A percentile compares a stretch with the other conserved stretches of the same genome.
Evolutionary conservation across 345 rosid genomes (phyloP).

Genomic region (Cardiospermum halicacabum): DNA sequence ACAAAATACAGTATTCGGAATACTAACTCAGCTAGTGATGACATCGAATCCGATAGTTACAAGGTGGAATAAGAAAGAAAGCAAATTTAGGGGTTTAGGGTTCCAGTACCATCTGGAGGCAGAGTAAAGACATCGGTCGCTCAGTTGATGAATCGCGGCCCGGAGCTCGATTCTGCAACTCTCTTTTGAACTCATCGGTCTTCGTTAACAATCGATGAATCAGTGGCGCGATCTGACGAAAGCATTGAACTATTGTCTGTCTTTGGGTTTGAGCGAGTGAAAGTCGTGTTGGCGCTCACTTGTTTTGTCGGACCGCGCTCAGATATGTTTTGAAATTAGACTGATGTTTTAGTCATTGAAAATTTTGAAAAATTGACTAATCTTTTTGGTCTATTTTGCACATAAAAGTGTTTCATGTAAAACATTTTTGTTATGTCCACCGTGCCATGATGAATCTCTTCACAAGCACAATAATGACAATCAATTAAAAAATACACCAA

Average conservation of each 20-base stretch:
- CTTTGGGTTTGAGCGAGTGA: background rate
- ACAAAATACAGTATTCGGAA: no score
- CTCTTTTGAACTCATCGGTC: conserved; percentile 73
- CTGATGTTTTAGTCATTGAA: no score
- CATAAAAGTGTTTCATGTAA: no score
- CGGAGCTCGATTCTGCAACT: conserved; percentile 77
- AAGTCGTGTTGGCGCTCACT: background rate
- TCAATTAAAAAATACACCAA: no score
- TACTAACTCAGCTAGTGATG: background rate
- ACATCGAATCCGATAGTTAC: background rate
- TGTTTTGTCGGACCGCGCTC: conserved; percentile 1
- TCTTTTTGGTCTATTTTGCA: no score
- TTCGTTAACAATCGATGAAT: background rate
- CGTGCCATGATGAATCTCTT: no score
- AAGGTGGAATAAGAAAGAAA: background rate
- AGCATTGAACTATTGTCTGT: background rate
- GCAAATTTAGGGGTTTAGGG: conserved; percentile 31
- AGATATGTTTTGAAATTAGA: background rate
- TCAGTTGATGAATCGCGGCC: conserved; percentile 73
- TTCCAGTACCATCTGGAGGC: conserved; percentile 85
- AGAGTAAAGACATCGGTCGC: conserved; percentile 81
- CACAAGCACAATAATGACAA: no score
- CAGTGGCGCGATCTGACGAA: background rate
- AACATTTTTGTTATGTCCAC: no score
- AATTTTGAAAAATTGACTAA: no score